A percentile compares a stretch with the other conserved stretches of the same genome.
These are phyloP conservation scores for Sporobolomyces pararoseus DNA, from an alignment of 768 basidiomycete genomes.

Conservation along the genomic window DNA sequence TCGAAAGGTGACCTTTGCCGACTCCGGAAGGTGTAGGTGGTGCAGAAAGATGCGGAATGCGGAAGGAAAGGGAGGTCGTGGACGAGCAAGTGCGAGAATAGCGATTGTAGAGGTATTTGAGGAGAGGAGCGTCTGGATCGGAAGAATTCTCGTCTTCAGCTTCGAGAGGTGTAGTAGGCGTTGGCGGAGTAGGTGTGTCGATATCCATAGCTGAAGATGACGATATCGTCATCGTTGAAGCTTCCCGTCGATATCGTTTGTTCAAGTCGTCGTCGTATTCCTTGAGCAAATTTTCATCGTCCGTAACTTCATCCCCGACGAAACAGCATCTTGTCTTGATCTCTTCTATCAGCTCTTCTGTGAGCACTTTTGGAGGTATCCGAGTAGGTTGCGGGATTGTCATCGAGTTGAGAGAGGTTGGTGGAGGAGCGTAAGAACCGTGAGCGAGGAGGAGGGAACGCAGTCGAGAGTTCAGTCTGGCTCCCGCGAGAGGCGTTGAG, in stretches of 20 bases:
- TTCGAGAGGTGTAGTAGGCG: neutral
- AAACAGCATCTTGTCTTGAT: conserved; percentile 87
- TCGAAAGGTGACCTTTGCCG: conserved; percentile 27
- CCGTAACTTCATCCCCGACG: conserved; percentile 58
- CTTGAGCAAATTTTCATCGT: neutral
- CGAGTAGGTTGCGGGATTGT: conserved; percentile 53
- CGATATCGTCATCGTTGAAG: neutral
- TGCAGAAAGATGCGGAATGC: conserved; percentile 10
- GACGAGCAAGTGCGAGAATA: neutral
- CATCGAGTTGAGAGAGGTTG: conserved; percentile 61
- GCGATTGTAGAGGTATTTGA: conserved; percentile 26
- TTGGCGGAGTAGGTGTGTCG: conserved; percentile 1
- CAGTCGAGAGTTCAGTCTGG: conserved; percentile 71
- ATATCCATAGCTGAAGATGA: conserved; percentile 18
- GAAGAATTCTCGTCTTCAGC: neutral
- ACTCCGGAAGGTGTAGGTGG: neutral
- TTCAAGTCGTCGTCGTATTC: neutral
- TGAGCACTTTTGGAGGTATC: conserved; percentile 74
- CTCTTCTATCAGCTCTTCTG: conserved; percentile 76
- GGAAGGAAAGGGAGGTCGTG: conserved; percentile 35
- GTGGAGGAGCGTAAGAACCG: conserved; percentile 79
- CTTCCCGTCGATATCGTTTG: neutral
- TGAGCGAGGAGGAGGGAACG: conserved; percentile 75
- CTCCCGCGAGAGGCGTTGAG: conserved; percentile 84
- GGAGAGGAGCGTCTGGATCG: conserved; percentile 16